These are phyloP conservation scores for Echinosophora koreensis DNA, from an alignment of 306 rosid species.

Conservation along the genomic window DNA sequence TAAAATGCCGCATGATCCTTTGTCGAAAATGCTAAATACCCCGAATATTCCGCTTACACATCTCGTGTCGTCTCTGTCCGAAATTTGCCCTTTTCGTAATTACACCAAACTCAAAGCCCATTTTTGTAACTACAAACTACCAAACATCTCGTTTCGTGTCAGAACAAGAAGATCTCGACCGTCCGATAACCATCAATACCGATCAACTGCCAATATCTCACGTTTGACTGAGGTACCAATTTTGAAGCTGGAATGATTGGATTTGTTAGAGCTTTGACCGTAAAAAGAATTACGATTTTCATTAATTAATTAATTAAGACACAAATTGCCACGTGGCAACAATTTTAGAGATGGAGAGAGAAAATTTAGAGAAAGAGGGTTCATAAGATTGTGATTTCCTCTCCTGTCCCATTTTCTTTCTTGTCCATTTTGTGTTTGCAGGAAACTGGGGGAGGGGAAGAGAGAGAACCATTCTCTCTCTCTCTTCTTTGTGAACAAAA, in stretches of 20 bases:
- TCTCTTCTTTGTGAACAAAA: neutral
- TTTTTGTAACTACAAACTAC: neutral
- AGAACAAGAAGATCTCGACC: slow-evolving; percentile 35
- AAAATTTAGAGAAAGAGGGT: slow-evolving; percentile 21
- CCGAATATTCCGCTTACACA: slow-evolving; percentile 45
- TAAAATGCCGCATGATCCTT: slow-evolving; percentile 25
- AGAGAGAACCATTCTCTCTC: slow-evolving; percentile 67
- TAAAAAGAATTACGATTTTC: slow-evolving; percentile 36
- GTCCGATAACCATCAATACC: slow-evolving; percentile 17
- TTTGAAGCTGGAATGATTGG: slow-evolving; percentile 59
- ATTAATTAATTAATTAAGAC: slow-evolving; percentile 28
- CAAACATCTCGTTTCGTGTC: slow-evolving; percentile 25
- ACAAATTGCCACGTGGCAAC: slow-evolving; percentile 55
- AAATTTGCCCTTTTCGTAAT: slow-evolving; percentile 23
- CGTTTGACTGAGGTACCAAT: slow-evolving; percentile 60
- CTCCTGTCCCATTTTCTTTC: slow-evolving; percentile 46
- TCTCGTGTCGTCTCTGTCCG: slow-evolving; percentile 4
- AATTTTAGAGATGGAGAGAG: slow-evolving; percentile 25
- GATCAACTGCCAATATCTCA: slow-evolving; percentile 9
- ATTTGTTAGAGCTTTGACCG: slow-evolving; percentile 58
- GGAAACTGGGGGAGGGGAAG: slow-evolving; percentile 46
- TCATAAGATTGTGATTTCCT: slow-evolving; percentile 42
- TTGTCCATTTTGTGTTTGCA: slow-evolving; percentile 4
- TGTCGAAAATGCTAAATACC: neutral
- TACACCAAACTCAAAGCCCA: slow-evolving; percentile 5